Conservation (phyloP, 768 basidiomycete genomes). For the Solioccasus polychromus region DNA sequence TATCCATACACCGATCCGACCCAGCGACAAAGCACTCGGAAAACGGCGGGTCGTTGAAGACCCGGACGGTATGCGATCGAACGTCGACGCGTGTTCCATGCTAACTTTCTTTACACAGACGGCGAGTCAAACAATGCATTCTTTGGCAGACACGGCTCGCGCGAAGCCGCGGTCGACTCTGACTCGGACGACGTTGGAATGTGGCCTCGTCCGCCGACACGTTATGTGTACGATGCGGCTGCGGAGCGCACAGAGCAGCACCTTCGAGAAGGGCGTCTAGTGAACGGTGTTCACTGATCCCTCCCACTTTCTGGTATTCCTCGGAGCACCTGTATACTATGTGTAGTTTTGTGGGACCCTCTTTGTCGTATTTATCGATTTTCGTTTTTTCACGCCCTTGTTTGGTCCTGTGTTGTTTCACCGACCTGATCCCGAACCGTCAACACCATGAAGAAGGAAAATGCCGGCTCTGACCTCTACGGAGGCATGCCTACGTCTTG, state of each 20-base stretch:
- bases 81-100: background rate
- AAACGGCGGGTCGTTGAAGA: slow-evolving; percentile 68
- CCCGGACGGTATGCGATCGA: slow-evolving; percentile 36
- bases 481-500: slow-evolving; percentile 37
- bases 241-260: slow-evolving; percentile 73
- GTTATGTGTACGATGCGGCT: slow-evolving; percentile 90
- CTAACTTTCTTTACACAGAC: slow-evolving; percentile 15
- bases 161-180: slow-evolving; percentile 40
- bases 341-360: slow-evolving; percentile 18
- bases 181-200: slow-evolving; percentile 46
- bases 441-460: slow-evolving; percentile 25
- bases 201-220: slow-evolving; percentile 47
- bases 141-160: slow-evolving; percentile 39
- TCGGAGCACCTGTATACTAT: slow-evolving; percentile 30
- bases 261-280: slow-evolving; percentile 43
- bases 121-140: slow-evolving; percentile 60
- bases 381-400: slow-evolving; percentile 16
- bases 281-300: slow-evolving; percentile 51
- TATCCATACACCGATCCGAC: slow-evolving; percentile 44
- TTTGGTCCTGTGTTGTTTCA: slow-evolving; percentile 24
- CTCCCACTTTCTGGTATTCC: too few species aligned
- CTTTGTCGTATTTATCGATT: slow-evolving; percentile 23
- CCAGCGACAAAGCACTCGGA: slow-evolving; percentile 86
- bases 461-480: slow-evolving; percentile 41
- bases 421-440: background rate